Percentiles rank a stretch among this genome's conserved stretches.
Evolutionary conservation across 371 early-diverging fungal genomes (phyloP).

Genomic region (Mortierella sp.): DNA sequence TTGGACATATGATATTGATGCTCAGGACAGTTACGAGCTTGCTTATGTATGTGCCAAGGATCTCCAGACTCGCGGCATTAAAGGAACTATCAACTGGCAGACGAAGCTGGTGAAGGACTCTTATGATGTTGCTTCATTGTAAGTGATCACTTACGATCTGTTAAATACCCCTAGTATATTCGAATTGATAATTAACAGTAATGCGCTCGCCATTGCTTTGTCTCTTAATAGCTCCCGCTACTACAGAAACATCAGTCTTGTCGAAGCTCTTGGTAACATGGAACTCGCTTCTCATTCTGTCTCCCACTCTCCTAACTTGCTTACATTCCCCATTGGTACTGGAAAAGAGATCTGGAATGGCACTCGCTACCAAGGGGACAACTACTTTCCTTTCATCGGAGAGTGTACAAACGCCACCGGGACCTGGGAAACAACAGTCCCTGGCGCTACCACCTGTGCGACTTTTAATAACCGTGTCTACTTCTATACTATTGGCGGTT

Average conservation of each 20-base stretch:
- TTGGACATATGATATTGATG: conserved; percentile 46
- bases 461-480: conserved; percentile 15
- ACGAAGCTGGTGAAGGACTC: conserved; percentile 34
- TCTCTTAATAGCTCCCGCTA: conserved; percentile 14
- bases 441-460: conserved; percentile 29
- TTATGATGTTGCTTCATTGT: conserved; percentile 33
- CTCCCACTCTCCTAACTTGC: conserved; percentile 33
- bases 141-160: no score
- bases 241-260: conserved; percentile 31
- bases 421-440: conserved; percentile 19
- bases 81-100: conserved; percentile 38
- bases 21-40: conserved; percentile 29
- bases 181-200: no score
- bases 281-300: conserved; percentile 41
- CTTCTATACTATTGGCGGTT: conserved; percentile 25
- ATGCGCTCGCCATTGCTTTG: not conserved
- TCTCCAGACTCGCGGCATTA: conserved; percentile 27
- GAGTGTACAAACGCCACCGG: conserved; percentile 25
- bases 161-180: no score
- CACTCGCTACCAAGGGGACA: conserved; percentile 9
- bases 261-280: conserved; percentile 42
- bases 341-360: conserved; percentile 32
- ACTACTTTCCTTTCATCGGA: conserved; percentile 47
- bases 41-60: conserved; percentile 16
- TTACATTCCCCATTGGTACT: conserved; percentile 31